These are phyloP conservation scores for Cylindrotheca closterium DNA, from an alignment of 108 stramenopile species.

Conservation along the genomic window DNA sequence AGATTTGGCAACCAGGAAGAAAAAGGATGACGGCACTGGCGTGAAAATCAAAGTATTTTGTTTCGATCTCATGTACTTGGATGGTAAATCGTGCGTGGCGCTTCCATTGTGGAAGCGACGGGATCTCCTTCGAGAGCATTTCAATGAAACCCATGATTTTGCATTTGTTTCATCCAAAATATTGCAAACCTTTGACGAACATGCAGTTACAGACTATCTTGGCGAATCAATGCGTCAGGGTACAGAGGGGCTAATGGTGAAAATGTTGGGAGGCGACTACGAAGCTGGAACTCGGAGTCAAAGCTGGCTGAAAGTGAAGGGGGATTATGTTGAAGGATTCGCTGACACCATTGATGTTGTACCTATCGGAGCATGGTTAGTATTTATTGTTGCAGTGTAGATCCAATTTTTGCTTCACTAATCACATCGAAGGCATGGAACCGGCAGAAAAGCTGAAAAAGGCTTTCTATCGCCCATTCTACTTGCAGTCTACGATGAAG, in stretches of 20 bases:
- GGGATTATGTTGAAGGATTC: slow-evolving; percentile 83
- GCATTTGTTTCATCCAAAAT: slow-evolving; percentile 35
- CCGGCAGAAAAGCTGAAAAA: slow-evolving; percentile 65
- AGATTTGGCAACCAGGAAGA: slow-evolving; percentile 47
- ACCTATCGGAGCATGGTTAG: slow-evolving; percentile 80
- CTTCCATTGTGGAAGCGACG: slow-evolving; percentile 55
- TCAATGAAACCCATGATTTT: slow-evolving; percentile 60
- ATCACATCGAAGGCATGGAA: slow-evolving; percentile 37
- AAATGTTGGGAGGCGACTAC: slow-evolving; percentile 33
- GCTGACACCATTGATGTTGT: slow-evolving; percentile 91
- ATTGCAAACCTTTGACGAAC: slow-evolving; percentile 47
- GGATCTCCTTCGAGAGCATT: slow-evolving; percentile 35
- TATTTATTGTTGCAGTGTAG: slow-evolving; percentile 3
- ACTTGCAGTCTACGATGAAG: slow-evolving; percentile 85
- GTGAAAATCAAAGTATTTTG: slow-evolving; percentile 77
- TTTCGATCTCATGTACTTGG: slow-evolving; percentile 86
- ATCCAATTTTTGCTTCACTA: not conserved
- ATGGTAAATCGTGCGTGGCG: slow-evolving; percentile 68
- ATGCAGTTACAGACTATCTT: slow-evolving; percentile 38
- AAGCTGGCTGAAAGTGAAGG: slow-evolving; percentile 89
- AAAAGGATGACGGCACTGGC: slow-evolving; percentile 50
- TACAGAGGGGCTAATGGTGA: slow-evolving; percentile 92
- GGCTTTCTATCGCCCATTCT: slow-evolving; percentile 71
- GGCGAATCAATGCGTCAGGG: slow-evolving; percentile 61
- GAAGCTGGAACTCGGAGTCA: slow-evolving; percentile 47